These are phyloP conservation scores for Melampsora americana DNA, from an alignment of 1,284 basidiomycete genomes.

Conservation along the genomic window DNA sequence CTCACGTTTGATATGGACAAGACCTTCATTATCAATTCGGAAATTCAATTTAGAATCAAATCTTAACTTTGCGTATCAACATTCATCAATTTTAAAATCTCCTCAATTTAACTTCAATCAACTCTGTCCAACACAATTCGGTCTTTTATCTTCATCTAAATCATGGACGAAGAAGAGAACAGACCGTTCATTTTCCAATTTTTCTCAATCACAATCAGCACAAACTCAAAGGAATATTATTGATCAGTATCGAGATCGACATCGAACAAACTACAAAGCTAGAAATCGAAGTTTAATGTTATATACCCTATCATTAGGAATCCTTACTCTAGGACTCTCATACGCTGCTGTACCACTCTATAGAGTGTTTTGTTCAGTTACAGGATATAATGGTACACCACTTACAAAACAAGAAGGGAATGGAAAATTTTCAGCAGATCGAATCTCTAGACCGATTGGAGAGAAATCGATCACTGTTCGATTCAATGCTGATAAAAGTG, in stretches of 20 bases:
- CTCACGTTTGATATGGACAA: too few species aligned
- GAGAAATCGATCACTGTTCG: conserved; percentile 72
- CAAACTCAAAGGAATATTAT: background rate
- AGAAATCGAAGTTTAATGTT: conserved; percentile 69
- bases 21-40: too few species aligned
- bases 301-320: conserved; percentile 73
- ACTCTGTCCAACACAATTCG: too few species aligned
- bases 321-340: conserved; percentile 75
- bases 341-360: conserved; percentile 97
- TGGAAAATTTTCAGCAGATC: conserved; percentile 47
- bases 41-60: too few species aligned
- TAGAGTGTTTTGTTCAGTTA: conserved; percentile 94
- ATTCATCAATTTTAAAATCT: too few species aligned
- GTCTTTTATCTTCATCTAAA: too few species aligned
- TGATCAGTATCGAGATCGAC: conserved; percentile 18
- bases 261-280: conserved; percentile 29
- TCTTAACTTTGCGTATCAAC: too few species aligned
- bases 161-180: too few species aligned
- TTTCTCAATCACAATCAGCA: too few species aligned
- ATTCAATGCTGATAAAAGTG: conserved; percentile 88
- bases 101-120: too few species aligned
- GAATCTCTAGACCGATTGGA: conserved; percentile 71
- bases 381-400: conserved; percentile 93
- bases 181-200: too few species aligned
- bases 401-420: conserved; percentile 59